Conservation (phyloP, 352 stramenopile species). For the Pythium insidiosum region DNA sequence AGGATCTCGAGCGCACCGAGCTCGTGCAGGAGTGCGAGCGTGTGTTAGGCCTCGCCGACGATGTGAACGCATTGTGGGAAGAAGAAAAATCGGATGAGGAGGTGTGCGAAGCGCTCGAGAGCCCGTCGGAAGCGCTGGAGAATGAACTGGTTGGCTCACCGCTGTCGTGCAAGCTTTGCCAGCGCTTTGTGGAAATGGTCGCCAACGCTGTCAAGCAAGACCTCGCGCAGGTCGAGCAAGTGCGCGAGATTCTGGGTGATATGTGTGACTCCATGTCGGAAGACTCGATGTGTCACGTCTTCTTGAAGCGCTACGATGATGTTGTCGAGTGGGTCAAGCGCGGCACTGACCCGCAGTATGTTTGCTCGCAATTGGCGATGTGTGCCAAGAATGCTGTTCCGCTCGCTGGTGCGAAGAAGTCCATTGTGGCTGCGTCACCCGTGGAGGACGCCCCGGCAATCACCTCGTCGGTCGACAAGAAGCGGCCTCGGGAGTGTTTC, state of each 20-base stretch:
- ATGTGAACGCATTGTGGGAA: conserved; percentile 29
- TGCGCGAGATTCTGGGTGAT: conserved; percentile 67
- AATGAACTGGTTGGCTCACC: conserved; percentile 20
- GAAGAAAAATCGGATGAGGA: conserved; percentile 33
- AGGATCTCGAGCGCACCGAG: conserved; percentile 23
- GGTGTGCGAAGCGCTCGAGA: conserved; percentile 32
- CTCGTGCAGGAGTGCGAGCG: conserved; percentile 34
- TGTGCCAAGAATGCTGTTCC: conserved; percentile 18
- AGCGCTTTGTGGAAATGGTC: conserved; percentile 73
- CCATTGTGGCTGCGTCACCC: neutral
- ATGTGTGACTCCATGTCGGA: conserved; percentile 58
- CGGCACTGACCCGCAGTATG: conserved; percentile 45
- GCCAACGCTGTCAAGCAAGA: conserved; percentile 44
- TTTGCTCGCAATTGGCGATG: conserved; percentile 57
- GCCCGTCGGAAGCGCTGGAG: conserved; percentile 4
- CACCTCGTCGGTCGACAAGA: neutral
- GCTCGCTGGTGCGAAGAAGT: conserved; percentile 2
- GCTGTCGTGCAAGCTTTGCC: conserved; percentile 64
- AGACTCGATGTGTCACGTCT: conserved; percentile 74
- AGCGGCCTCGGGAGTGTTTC: too few relatives aligned
- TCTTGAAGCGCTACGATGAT: conserved; percentile 66
- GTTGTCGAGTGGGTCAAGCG: conserved; percentile 75
- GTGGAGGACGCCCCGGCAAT: neutral
- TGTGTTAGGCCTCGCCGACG: conserved; percentile 31
- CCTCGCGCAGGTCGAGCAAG: conserved; percentile 50